phyloP scores from a whole-genome alignment of 805 yeast species.

The Cyberlindnera xishuangbannaensis region DNA sequence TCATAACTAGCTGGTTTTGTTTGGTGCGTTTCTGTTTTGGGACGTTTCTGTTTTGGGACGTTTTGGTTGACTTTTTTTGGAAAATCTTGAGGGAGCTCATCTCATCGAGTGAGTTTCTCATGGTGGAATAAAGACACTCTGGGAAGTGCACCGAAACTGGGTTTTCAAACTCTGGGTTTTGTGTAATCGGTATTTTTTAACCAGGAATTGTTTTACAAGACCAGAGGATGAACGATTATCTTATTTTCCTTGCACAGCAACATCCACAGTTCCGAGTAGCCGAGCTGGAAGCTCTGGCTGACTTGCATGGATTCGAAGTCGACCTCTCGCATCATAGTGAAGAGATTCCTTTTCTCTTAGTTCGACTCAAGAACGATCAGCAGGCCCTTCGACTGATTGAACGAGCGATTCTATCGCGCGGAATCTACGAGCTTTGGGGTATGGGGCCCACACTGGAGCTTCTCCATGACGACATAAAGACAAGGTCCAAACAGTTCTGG shows the following conservation, averaged over 20 bases:
- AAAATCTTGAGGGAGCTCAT: too few species aligned
- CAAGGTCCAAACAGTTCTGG: slow-evolving; percentile 23
- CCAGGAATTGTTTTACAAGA: too few species aligned
- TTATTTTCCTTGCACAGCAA: slow-evolving; percentile 81
- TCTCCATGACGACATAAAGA: slow-evolving; percentile 45
- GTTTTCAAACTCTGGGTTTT: too few species aligned
- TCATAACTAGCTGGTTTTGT: too few species aligned
- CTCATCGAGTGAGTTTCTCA: too few species aligned
- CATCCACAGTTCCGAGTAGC: slow-evolving; percentile 74
- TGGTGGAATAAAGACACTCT: too few species aligned
- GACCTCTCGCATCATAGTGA: slow-evolving; percentile 58
- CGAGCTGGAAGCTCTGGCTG: slow-evolving; percentile 82
- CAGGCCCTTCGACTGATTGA: slow-evolving; percentile 59
- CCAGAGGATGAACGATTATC: slow-evolving; percentile 48
- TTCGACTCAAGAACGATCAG: slow-evolving; percentile 59
- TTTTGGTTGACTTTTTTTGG: too few species aligned
- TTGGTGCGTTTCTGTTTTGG: too few species aligned
- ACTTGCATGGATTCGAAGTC: slow-evolving; percentile 44
- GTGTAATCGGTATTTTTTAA: too few species aligned
- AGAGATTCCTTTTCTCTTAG: slow-evolving; percentile 63
- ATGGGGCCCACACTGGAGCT: slow-evolving; percentile 49
- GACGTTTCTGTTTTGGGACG: too few species aligned
- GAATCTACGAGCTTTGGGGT: slow-evolving; percentile 85
- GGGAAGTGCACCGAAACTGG: too few species aligned
- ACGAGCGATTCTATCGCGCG: slow-evolving; percentile 65